Percentiles rank a stretch among this genome's conserved stretches.
These are phyloP conservation scores for Cucurbita moschata DNA, from an alignment of 306 rosid species.

Conservation along the genomic window DNA sequence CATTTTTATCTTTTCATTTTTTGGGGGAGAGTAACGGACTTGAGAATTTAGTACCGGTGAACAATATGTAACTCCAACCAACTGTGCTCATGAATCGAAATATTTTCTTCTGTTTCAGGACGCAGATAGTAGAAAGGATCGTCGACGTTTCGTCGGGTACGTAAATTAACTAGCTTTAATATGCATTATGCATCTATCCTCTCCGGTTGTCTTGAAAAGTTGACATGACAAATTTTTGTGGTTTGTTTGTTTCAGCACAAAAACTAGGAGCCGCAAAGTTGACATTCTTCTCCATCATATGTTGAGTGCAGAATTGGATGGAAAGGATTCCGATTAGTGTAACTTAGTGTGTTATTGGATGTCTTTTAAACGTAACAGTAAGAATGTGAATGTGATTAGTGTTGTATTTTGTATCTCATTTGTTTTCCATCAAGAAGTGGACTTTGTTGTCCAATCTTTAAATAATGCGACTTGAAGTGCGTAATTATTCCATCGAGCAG, in stretches of 20 bases:
- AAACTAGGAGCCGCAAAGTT: constrained; percentile 69
- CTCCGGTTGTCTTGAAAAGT: not conserved
- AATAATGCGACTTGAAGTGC: no score
- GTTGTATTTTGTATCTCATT: no score
- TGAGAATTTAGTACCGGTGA: not conserved
- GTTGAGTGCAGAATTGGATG: constrained; percentile 69
- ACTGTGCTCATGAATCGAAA: not conserved
- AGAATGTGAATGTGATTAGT: no score
- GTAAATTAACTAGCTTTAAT: constrained; percentile 10
- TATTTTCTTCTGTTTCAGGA: constrained; percentile 23
- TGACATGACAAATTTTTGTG: constrained; percentile 4
- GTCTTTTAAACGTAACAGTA: no score
- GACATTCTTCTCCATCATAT: constrained; percentile 89
- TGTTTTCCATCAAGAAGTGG: no score
- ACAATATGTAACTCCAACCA: not conserved
- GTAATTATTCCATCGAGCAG: no score
- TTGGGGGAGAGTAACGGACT: not conserved
- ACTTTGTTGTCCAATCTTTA: no score
- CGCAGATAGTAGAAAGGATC: constrained; percentile 23
- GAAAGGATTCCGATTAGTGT: constrained; percentile 28
- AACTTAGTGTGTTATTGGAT: not conserved
- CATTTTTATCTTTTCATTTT: not conserved
- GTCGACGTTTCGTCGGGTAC: constrained; percentile 52
- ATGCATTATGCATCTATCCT: not conserved
- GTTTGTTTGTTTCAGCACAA: constrained; percentile 52